phyloP scores from a whole-genome alignment of 2,329 filamentous ascomycete species.

The Lecanicillium sp. region DNA sequence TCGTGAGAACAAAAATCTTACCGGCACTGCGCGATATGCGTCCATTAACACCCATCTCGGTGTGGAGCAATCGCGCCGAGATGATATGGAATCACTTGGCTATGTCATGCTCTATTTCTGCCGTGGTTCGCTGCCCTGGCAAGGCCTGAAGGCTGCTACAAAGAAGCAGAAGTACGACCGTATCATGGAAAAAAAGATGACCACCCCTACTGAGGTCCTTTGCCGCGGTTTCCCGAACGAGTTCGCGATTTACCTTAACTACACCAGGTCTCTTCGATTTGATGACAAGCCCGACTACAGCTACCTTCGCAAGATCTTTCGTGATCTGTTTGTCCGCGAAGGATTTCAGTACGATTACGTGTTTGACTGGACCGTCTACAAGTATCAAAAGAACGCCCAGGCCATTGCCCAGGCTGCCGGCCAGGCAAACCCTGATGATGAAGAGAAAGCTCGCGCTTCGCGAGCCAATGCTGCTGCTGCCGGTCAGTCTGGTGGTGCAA shows the following conservation, averaged over 20 bases:
- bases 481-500: conserved; percentile 54
- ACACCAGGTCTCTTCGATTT: conserved; percentile 95
- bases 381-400: conserved; percentile 99
- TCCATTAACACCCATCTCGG: conserved; percentile 98
- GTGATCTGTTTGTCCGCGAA: conserved; percentile 95
- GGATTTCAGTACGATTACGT: conserved; percentile 99
- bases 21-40: conserved; percentile 95
- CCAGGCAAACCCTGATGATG: conserved; percentile 58
- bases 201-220: conserved; percentile 93
- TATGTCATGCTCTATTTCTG: conserved; percentile 99
- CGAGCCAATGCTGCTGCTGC: conserved; percentile 58
- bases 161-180: conserved; percentile 99
- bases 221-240: conserved; percentile 99
- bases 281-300: conserved; percentile 99
- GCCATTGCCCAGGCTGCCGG: conserved; percentile 79
- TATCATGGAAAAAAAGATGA: conserved; percentile 99
- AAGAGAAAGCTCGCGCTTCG: conserved; percentile 66
- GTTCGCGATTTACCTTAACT: conserved; percentile 99
- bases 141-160: conserved; percentile 94
- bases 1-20: conserved; percentile 99
- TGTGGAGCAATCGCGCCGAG: conserved; percentile 97
- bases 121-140: conserved; percentile 96
- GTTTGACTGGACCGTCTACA: conserved; percentile 99
- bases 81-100: conserved; percentile 98
- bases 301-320: conserved; percentile 99